A percentile compares a stretch with the other conserved stretches of the same genome.
phyloP scores from a whole-genome alignment of 768 basidiomycete species.

The Mycena venus region DNA sequence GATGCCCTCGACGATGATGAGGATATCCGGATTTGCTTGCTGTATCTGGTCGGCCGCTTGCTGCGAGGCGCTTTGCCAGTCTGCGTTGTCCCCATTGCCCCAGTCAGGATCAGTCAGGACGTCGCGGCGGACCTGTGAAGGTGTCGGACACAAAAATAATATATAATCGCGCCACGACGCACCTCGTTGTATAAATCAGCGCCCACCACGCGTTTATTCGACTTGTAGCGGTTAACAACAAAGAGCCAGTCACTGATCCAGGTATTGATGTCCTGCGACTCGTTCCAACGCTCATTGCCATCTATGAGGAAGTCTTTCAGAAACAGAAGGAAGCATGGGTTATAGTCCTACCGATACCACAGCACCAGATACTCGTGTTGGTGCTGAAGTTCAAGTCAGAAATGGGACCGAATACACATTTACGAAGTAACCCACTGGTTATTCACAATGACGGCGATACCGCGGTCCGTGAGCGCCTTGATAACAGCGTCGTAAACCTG shows the following conservation, averaged over 20 bases:
- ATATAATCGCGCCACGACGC: neutral
- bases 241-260: conserved; percentile 31
- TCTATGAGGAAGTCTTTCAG: too few species aligned
- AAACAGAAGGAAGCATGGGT: too few species aligned
- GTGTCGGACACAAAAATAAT: neutral
- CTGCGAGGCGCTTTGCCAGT: conserved; percentile 31
- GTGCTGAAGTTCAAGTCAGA: neutral
- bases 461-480: conserved; percentile 27
- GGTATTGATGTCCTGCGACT: conserved; percentile 18
- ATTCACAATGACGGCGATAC: conserved; percentile 33
- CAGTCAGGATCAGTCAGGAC: conserved; percentile 28
- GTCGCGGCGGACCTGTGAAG: neutral
- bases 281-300: conserved; percentile 34
- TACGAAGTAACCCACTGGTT: conserved; percentile 3
- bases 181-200: conserved; percentile 27
- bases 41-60: conserved; percentile 20
- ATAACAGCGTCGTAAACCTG: conserved; percentile 34
- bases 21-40: conserved; percentile 26
- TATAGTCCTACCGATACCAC: too few species aligned
- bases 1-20: conserved; percentile 35
- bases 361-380: conserved; percentile 25
- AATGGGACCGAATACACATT: too few species aligned
- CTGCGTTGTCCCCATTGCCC: conserved; percentile 25
- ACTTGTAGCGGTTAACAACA: conserved; percentile 24
- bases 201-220: conserved; percentile 24